Evolutionary conservation across 1,139 yeast species (phyloP).

Genomic region (Lodderomyces margitis): DNA sequence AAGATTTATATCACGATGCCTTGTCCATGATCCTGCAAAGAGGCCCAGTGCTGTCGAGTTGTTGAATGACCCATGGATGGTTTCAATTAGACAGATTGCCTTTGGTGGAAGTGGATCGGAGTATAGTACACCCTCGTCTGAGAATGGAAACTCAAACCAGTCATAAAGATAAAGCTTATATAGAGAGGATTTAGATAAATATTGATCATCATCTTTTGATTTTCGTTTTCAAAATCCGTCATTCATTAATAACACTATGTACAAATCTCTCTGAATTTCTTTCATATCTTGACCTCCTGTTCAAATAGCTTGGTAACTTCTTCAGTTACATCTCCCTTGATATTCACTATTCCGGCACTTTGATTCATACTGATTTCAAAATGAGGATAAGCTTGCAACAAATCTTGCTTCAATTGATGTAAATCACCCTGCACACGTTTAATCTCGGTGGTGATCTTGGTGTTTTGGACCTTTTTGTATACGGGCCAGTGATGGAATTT

Average conservation of each 20-base stretch:
- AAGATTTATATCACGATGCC: slow-evolving; percentile 68
- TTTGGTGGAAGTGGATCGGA: slow-evolving; percentile 38
- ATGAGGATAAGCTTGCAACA: slow-evolving; percentile 45
- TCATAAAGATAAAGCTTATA: slow-evolving; percentile 2
- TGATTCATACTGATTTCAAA: slow-evolving; percentile 42
- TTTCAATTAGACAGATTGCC: slow-evolving; percentile 68
- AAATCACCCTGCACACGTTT: slow-evolving; percentile 65
- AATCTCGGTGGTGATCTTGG: slow-evolving; percentile 58
- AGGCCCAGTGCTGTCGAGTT: slow-evolving; percentile 85
- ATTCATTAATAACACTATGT: slow-evolving; percentile 4
- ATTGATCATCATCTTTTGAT: too few species aligned
- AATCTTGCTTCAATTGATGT: slow-evolving; percentile 55
- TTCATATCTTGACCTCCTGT: slow-evolving; percentile 12
- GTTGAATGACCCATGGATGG: slow-evolving; percentile 88
- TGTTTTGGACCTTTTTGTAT: slow-evolving; percentile 55
- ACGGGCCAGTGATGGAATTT: slow-evolving; percentile 67
- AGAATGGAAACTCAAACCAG: slow-evolving; percentile 15
- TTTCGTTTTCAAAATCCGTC: background rate
- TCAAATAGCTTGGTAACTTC: slow-evolving; percentile 40
- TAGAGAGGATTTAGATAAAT: too few species aligned
- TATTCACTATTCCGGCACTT: slow-evolving; percentile 40
- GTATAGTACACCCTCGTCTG: slow-evolving; percentile 40
- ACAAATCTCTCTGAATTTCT: slow-evolving; percentile 4
- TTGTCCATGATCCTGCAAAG: slow-evolving; percentile 77
- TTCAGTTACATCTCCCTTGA: slow-evolving; percentile 58